Evolutionary conservation across 2,329 filamentous ascomycete species (phyloP).

Genomic region (Aspergillus eucalypticola): DNA sequence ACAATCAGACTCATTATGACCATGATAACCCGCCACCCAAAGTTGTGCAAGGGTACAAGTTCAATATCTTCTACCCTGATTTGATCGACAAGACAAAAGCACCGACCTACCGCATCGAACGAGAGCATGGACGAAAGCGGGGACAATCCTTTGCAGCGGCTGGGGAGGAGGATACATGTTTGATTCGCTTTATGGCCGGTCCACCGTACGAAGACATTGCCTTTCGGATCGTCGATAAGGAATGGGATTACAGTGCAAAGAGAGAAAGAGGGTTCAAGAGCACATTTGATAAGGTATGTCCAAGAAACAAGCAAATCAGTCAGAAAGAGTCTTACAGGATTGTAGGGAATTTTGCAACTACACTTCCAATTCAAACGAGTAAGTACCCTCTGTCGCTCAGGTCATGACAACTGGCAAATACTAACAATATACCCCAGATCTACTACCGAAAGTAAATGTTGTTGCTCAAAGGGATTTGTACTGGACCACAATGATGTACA

Average conservation of each 20-base stretch:
- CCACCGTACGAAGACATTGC: slow-evolving; percentile 96
- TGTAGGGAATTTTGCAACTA: slow-evolving; percentile 85
- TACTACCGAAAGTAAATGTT: slow-evolving; percentile 50
- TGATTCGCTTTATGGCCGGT: slow-evolving; percentile 93
- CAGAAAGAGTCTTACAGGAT: neutral
- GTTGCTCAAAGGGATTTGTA: neutral
- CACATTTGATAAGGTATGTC: slow-evolving; percentile 89
- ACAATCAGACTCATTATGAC: slow-evolving; percentile 99
- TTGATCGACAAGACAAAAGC: slow-evolving; percentile 93
- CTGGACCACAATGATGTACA: neutral
- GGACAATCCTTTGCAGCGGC: slow-evolving; percentile 92
- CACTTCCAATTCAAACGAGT: slow-evolving; percentile 99
- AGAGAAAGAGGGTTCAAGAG: slow-evolving; percentile 91
- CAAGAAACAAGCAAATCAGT: neutral
- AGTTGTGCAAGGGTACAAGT: slow-evolving; percentile 98
- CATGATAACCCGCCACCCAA: slow-evolving; percentile 97
- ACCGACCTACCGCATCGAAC: slow-evolving; percentile 92
- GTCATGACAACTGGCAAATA: slow-evolving; percentile 4
- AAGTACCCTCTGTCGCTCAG: slow-evolving; percentile 23
- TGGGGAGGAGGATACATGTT: slow-evolving; percentile 93
- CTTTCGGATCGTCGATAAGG: slow-evolving; percentile 95
- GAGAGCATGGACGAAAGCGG: slow-evolving; percentile 83
- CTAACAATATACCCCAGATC: slow-evolving; percentile 33
- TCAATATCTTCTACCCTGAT: slow-evolving; percentile 99
- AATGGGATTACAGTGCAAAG: slow-evolving; percentile 99